Base-by-base conservation (phyloP, 495 filamentous ascomycete genomes). In the Platismatia glauca region DNA sequence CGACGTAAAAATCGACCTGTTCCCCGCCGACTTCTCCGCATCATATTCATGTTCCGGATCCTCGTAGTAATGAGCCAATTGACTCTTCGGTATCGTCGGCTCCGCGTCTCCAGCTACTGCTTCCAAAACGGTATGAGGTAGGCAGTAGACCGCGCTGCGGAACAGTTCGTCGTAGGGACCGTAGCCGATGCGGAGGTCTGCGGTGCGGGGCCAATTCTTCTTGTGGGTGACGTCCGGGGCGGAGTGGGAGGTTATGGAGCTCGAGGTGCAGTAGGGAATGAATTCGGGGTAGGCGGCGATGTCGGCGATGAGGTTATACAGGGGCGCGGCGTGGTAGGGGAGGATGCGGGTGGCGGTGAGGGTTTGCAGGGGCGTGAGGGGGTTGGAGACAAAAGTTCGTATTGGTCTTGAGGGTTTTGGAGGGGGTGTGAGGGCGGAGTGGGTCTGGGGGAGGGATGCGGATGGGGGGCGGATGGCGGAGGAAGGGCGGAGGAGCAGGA, bases 231-330 rank as follows among this genome's bases (percentile, higher is more conserved):
- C 71, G 60, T 82, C 78, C 52, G 82, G 78, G 56, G 73, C 61
- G 48, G 79, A 81, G 62, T 67, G 72, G 39, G 68, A 66, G n/a
- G 89, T 96, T 3, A 96, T 88, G 37, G 73, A 79, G 3, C 87
- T 89, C 9, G 77, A 75, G 16, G 79, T 77, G 74, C 91, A 91
- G 83, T 94, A 95, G 12, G 93, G 93, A 37, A 96, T 83, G 83
- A 95, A 97, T 65, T 75, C 68, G 48, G 75, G 74, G 84, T 97
- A 98, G 67, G 81, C 82, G 72, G 87, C 79, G 65, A 96, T 85
- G 71, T 95, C 89, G 71, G 90, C 81, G 73, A 97, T 89, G 38
- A 96, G 77, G 61, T 76, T 76, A 86, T 90, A 97, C 67, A 98
- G 82, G 0, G 81, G 74, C 7, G 69, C 61, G 55, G 85, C 79